Evolutionary conservation across 139 green algal genomes (phyloP), one percentile per base, ranked within the genome.

Genomic region (Chlorella sp.): DNA sequence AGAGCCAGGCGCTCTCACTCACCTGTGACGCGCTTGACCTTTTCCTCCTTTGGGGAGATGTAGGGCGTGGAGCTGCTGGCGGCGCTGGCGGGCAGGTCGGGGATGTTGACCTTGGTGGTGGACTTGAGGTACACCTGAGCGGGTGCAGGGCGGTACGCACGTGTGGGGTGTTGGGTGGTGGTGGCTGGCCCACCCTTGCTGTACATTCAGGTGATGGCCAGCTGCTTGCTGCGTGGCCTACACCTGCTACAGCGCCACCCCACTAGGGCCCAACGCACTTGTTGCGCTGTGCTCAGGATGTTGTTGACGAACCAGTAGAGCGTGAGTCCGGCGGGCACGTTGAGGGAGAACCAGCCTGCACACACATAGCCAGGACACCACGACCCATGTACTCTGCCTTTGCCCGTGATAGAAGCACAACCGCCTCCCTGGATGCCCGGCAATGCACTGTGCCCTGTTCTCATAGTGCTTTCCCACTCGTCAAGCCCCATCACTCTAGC

Each of bases 281-380:
- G 90, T 79, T 97, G 92, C 33, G 75, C 92, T 3, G 93, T 98
- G 67, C 82, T 93, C 36, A 98, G 80, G 29, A 98, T 74, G 86
- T 97, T 98, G 90, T 98, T 98, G 32, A 89, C 86, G 63, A 98
- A 97, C 95, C 95, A 99, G 88, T 99, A 99, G 10, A 99, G 87
- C 0, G 91, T 97, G 24, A 99, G 83, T 32, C 95, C 95, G 0
- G 89, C 89, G 49, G 95, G 95, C 27, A 99, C 95, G 78, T 98
- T 98, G 4, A 99, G 87, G 0, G 93, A 96, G 78, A 99, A 99
- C 81, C 87, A 99, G 26, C 95, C 94, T 96, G 89, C 72, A 80
- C 35, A 4, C 30, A 14, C 35, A 71, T 5, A 6, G 55, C 26
- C 5, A 27, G 26, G n/a, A 36, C n/a, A n/a, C n/a, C n/a, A n/a